Evolutionary conservation across 306 rosid genomes (phyloP).

Genomic region (Castanea sativa): DNA sequence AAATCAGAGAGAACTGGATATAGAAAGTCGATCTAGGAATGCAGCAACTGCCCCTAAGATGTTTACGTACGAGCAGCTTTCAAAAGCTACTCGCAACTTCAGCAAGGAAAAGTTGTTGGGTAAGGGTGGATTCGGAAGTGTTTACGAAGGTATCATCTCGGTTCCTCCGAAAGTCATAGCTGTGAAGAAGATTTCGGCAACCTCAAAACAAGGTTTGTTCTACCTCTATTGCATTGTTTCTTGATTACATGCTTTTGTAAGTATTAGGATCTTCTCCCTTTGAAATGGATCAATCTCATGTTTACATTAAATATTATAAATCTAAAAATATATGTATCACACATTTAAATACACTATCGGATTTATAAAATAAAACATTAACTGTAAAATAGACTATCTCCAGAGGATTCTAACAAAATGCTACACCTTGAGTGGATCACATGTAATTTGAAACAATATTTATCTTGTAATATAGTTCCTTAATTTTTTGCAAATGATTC

Average conservation of each 20-base stretch:
- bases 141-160: constrained; percentile 42
- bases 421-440: no score
- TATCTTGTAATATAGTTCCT: no score
- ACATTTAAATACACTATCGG: no score
- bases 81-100: constrained; percentile 43
- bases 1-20: constrained; percentile 21
- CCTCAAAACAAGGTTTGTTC: constrained; percentile 53
- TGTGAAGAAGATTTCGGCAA: constrained; percentile 52
- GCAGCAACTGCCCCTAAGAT: constrained; percentile 39
- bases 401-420: no score
- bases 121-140: constrained; percentile 55
- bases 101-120: constrained; percentile 50
- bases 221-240: neutral
- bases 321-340: no score
- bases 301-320: no score
- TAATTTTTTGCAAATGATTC: neutral
- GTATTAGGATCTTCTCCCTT: neutral
- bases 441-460: no score
- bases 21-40: constrained; percentile 36
- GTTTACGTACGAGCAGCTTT: constrained; percentile 45
- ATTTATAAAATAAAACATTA: no score
- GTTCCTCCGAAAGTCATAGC: constrained; percentile 39
- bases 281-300: no score
- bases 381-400: no score
- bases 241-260: neutral